A percentile compares a stretch with the other conserved stretches of the same genome.
Evolutionary conservation across 2,329 filamentous ascomycete species (phyloP).

Genomic region (Sphaerulina vaccinii): DNA sequence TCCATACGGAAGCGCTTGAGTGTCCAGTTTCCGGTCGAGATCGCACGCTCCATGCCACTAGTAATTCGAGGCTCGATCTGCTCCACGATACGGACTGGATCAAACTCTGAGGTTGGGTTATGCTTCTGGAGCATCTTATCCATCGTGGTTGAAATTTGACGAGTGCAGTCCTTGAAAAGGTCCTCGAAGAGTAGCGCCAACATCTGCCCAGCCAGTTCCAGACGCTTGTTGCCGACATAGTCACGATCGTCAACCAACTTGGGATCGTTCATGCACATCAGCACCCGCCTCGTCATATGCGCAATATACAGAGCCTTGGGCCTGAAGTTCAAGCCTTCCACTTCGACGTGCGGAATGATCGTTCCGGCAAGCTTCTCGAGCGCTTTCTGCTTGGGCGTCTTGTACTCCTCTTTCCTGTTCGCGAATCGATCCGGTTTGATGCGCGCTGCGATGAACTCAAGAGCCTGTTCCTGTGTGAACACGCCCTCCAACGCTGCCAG

Average conservation of each 20-base stretch:
- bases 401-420: constrained; percentile 52
- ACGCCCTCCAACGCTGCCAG: constrained; percentile 81
- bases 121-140: constrained; percentile 96
- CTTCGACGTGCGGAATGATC: constrained; percentile 90
- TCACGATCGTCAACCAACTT: constrained; percentile 93
- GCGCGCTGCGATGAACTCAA: constrained; percentile 84
- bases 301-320: constrained; percentile 97
- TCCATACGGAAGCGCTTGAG: constrained; percentile 99
- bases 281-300: constrained; percentile 92
- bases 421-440: constrained; percentile 78
- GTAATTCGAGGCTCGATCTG: constrained; percentile 86
- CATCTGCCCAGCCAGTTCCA: constrained; percentile 92
- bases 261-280: constrained; percentile 89
- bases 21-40: constrained; percentile 97
- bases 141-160: constrained; percentile 85
- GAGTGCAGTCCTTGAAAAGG: constrained; percentile 92
- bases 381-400: constrained; percentile 86
- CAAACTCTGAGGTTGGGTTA: constrained; percentile 82
- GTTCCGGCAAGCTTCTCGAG: constrained; percentile 89
- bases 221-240: constrained; percentile 95
- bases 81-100: constrained; percentile 79
- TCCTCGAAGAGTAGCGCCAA: constrained; percentile 94
- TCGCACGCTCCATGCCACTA: constrained; percentile 88
- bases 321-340: constrained; percentile 87
- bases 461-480: constrained; percentile 88